Evolutionary conservation across 495 filamentous ascomycete species (phyloP), one percentile per base, ranked within the genome.

Genomic region (Parathielavia appendiculata): DNA sequence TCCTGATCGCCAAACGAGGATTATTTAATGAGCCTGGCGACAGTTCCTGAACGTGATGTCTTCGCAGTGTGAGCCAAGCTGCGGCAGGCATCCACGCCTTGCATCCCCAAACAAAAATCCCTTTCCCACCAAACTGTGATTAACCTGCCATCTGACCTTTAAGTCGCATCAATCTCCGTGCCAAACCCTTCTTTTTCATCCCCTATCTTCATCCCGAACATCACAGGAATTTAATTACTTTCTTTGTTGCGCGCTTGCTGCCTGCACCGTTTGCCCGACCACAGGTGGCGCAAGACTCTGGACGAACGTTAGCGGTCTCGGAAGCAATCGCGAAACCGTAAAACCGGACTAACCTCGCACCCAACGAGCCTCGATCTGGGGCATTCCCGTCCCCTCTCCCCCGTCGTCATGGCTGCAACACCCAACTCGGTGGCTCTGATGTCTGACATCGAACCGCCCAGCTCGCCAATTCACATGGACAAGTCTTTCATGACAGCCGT

Each of bases 401-500:
- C 43, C 26, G 50, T 51, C 49, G 56, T 65, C 63, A 73, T 73
- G 70, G 66, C 70, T 40, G 58, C 68, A 57, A 65, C 69, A 38
- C 67, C 69, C 22, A 70, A 58, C 63, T 68, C 69, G 30, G 54
- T 56, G 8, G 65, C 58, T 19, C 50, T 51, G 45, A 57, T 67
- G 60, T 74, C 71, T 10, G 70, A 72, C 30, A 32, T 61, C 54
- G 67, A 69, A 38, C 41, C 35, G 0, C 66, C 69, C 38, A 72
- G 66, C 36, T 73, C 72, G 5, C 72, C 71, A 20, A 56, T 44
- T 36, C 63, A 61, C 40, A 17, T 57, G 46, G 69, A 70, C 63
- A 71, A 67, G 51, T 72, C 68, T 6, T 72, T 71, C 60, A 67
- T 66, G 62, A 68, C 70, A 7, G 60, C 54, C 57, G 58, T 63